Conservation (phyloP, 352 stramenopile species). For the Globisporangium parvum region DNA sequence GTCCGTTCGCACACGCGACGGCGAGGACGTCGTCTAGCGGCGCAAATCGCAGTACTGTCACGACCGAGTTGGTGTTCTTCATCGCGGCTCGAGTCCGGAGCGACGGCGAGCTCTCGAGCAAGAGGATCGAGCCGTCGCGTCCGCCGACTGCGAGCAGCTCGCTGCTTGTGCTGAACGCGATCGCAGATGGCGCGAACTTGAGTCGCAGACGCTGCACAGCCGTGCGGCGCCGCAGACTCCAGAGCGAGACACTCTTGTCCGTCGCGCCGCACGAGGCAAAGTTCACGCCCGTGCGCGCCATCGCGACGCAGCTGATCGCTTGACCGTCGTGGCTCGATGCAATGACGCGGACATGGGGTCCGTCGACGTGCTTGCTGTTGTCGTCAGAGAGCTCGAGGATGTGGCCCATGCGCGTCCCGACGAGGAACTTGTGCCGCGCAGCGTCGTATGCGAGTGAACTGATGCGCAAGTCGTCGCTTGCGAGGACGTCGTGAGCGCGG, state of each 20-base stretch:
- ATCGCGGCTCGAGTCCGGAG: slow-evolving; percentile 37
- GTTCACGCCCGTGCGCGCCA: slow-evolving; percentile 23
- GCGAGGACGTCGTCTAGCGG: slow-evolving; percentile 38
- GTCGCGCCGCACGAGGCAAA: slow-evolving; percentile 46
- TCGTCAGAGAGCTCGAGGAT: slow-evolving; percentile 49
- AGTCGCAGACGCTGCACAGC: slow-evolving; percentile 21
- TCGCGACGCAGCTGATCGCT: slow-evolving; percentile 17
- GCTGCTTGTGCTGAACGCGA: slow-evolving; percentile 38
- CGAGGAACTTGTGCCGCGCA: slow-evolving; percentile 33
- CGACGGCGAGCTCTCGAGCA: slow-evolving; percentile 13
- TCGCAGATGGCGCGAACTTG: slow-evolving; percentile 19
- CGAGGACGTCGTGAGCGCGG: slow-evolving; percentile 8
- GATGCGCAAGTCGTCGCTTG: slow-evolving; percentile 65
- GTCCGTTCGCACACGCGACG: slow-evolving; percentile 47
- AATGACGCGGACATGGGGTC: slow-evolving; percentile 23
- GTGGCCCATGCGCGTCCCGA: slow-evolving; percentile 49
- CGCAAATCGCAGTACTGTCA: slow-evolving; percentile 42
- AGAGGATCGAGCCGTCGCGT: slow-evolving; percentile 47
- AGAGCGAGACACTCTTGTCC: slow-evolving; percentile 41
- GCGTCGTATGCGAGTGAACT: slow-evolving; percentile 66
- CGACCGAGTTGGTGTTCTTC: slow-evolving; percentile 49
- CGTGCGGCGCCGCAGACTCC: slow-evolving; percentile 47
- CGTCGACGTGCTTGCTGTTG: background rate
- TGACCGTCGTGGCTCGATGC: slow-evolving; percentile 38
- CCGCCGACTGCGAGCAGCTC: slow-evolving; percentile 52